Conservation (phyloP, 495 filamentous ascomycete genomes). For the Neurospora pannonica region DNA sequence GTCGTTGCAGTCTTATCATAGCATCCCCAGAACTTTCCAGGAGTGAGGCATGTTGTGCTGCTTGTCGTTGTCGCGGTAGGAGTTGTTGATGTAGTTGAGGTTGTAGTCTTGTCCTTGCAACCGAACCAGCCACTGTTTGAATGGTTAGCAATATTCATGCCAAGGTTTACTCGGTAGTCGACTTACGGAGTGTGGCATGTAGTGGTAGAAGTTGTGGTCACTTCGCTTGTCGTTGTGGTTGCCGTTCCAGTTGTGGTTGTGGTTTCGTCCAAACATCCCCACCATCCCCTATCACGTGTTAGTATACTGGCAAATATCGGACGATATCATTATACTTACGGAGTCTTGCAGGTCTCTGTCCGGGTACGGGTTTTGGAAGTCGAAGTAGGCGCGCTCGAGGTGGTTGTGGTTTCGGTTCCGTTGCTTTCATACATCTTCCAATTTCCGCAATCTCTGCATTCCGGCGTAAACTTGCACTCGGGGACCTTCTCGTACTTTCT, state of each 20-base stretch:
- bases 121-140: constrained; percentile 57
- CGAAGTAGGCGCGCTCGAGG: constrained; percentile 44
- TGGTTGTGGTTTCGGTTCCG: constrained; percentile 64
- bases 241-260: constrained; percentile 38
- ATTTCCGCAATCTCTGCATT: constrained; percentile 81
- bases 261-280: constrained; percentile 59
- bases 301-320: too few relatives aligned
- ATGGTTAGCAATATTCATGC: constrained; percentile 49
- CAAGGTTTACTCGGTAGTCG: background rate
- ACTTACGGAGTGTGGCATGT: constrained; percentile 48
- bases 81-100: constrained; percentile 27
- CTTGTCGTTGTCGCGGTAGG: constrained; percentile 18
- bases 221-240: constrained; percentile 35
- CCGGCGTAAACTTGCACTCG: constrained; percentile 55
- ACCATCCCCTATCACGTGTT: constrained; percentile 48
- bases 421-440: constrained; percentile 96
- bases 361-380: constrained; percentile 55
- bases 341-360: constrained; percentile 80
- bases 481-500: constrained; percentile 70
- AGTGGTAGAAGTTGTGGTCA: constrained; percentile 38
- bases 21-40: constrained; percentile 50
- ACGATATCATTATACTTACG: too few relatives aligned
- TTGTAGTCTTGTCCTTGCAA: constrained; percentile 41
- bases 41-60: constrained; percentile 40
- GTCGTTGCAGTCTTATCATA: constrained; percentile 37